Evolutionary conservation across 2,329 filamentous ascomycete species (phyloP).

Genomic region (Pleoardoris graminearum): DNA sequence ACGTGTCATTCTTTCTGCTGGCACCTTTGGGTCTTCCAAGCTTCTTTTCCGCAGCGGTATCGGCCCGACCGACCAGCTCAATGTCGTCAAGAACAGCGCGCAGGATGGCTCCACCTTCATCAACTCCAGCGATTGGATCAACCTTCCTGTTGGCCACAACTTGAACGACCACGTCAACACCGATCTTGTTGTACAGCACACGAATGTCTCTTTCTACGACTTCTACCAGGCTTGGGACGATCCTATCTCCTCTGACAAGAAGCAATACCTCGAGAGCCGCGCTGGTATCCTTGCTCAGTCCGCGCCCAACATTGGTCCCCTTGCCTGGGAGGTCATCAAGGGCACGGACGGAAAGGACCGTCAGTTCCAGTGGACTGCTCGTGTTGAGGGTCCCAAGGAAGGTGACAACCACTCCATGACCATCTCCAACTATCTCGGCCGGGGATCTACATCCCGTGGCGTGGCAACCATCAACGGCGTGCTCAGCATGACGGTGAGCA

Average conservation of each 20-base stretch:
- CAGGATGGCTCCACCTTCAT: constrained; percentile 50
- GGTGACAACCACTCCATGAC: constrained; percentile 47
- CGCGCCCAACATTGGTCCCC: constrained; percentile 66
- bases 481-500: constrained; percentile 62
- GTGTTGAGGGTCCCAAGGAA: constrained; percentile 60
- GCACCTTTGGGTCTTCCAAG: constrained; percentile 71
- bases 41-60: constrained; percentile 71
- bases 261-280: constrained; percentile 51
- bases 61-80: constrained; percentile 59
- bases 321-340: constrained; percentile 64
- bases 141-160: constrained; percentile 56
- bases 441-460: constrained; percentile 65
- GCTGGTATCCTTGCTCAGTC: constrained; percentile 66
- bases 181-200: constrained; percentile 56
- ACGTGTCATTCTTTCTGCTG: constrained; percentile 69
- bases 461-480: constrained; percentile 62
- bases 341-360: constrained; percentile 62
- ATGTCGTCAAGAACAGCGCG: constrained; percentile 49
- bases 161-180: constrained; percentile 62
- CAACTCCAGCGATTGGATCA: constrained; percentile 52
- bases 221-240: constrained; percentile 64
- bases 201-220: constrained; percentile 63
- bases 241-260: constrained; percentile 47
- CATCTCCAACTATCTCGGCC: constrained; percentile 63
- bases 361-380: constrained; percentile 68